Base-by-base conservation (phyloP, 2,329 filamentous ascomycete genomes). In the Xylaria sp. region DNA sequence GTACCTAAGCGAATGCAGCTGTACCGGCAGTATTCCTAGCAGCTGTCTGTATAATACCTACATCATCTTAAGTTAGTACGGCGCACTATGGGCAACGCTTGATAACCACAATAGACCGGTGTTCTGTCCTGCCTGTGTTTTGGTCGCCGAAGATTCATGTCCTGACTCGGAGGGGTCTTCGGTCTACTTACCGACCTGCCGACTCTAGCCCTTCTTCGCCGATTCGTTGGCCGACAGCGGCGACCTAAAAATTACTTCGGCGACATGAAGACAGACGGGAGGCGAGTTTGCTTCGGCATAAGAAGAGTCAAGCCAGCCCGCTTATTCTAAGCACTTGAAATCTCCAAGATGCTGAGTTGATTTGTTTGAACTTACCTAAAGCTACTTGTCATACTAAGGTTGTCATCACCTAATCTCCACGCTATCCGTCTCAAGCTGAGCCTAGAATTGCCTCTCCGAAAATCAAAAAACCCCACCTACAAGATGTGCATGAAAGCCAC, bases 401-500 rank as follows among this genome's bases (percentile, higher is more conserved):
- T 13, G 29, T 34, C 9, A 34, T 34, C 24, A 9, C 24, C 9
- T 34, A 3, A 13, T 13, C 4, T 34, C 3, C n/a, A n/a, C n/a
- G n/a, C 29, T 13, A 34, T 34, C 29, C 3, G 9, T 34, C 4
- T 13, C 11, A 34, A 13, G 16, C 29, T 13, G 8, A 7, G 16
- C 29, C 11, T 34, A 26, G 5, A 5, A 26, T 26, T 13, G 9
- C 16, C 29, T 34, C 29, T 34, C 9, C 29, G 29, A 42, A 21
- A 4, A 24, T 24, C 19, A 18, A 38, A 48, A 47, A 18, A 11
- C 19, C 37, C 29, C 5, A 5, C 24, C 5, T 13, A 13, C 62
- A 70, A 61, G 13, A 90, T 90, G 87, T 90, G 87, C 70, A 86
- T 79, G 72, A 83, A 83, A 70, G 80, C 83, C 20, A 79, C 74